Conservation (phyloP, 441 rosid species). For the Raphanus hybrid region DNA sequence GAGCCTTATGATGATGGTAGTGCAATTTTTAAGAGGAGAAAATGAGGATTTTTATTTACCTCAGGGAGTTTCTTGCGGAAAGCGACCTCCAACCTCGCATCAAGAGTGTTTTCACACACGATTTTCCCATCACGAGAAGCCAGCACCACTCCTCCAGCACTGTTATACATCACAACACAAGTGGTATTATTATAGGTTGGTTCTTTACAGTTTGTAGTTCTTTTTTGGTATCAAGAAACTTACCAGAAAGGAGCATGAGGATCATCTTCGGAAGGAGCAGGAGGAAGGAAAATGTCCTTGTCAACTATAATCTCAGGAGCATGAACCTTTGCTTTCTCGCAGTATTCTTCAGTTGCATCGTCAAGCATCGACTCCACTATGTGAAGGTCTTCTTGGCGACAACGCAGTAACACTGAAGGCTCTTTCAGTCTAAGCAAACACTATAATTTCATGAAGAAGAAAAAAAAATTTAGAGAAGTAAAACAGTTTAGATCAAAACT, state of each 20-base stretch:
- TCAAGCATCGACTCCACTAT: slow-evolving; percentile 75
- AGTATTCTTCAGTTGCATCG: slow-evolving; percentile 79
- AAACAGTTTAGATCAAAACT: background rate
- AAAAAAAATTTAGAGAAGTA: background rate
- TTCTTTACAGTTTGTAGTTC: background rate
- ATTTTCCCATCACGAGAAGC: slow-evolving; percentile 98
- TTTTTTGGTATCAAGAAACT: slow-evolving; percentile 8
- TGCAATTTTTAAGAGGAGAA: too few species aligned
- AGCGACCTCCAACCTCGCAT: slow-evolving; percentile 90
- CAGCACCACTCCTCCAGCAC: slow-evolving; percentile 94
- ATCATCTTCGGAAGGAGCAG: slow-evolving; percentile 77
- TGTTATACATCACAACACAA: slow-evolving; percentile 37
- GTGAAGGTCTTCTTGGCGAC: slow-evolving; percentile 72
- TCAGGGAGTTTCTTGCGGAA: slow-evolving; percentile 90
- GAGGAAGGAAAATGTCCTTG: slow-evolving; percentile 69
- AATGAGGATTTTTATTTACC: slow-evolving; percentile 21
- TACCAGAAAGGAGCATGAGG: slow-evolving; percentile 84
- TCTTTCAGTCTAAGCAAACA: slow-evolving; percentile 91
- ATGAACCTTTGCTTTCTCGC: slow-evolving; percentile 66
- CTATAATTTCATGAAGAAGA: slow-evolving; percentile 43
- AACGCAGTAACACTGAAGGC: slow-evolving; percentile 87
- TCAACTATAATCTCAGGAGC: slow-evolving; percentile 82
- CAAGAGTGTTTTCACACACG: slow-evolving; percentile 90
- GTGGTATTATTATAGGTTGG: background rate
- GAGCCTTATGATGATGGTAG: background rate